Evolutionary conservation across 1,139 yeast genomes (phyloP).

Genomic region (Scheffersomyces illinoinensis): DNA sequence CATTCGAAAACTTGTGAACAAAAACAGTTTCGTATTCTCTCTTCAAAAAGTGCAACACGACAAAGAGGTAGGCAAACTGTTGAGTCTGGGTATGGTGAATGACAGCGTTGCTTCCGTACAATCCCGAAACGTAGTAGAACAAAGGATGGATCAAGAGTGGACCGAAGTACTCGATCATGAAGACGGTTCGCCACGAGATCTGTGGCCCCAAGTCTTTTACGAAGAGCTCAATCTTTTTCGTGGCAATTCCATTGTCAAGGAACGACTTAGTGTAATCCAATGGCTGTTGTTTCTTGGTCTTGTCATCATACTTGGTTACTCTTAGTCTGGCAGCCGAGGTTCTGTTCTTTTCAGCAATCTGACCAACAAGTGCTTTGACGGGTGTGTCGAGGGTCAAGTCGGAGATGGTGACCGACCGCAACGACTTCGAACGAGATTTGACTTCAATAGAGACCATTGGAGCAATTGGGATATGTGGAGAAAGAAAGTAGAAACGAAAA

Average conservation of each 20-base stretch:
- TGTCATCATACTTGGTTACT: slow-evolving; percentile 31
- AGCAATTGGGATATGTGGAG: not conserved
- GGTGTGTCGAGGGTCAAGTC: slow-evolving; percentile 31
- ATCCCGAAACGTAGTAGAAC: slow-evolving; percentile 46
- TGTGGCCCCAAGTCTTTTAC: slow-evolving; percentile 94
- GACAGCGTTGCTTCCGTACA: slow-evolving; percentile 18
- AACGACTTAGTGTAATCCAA: slow-evolving; percentile 33
- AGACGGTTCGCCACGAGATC: slow-evolving; percentile 88
- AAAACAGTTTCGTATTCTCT: slow-evolving; percentile 85
- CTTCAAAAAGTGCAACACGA: slow-evolving; percentile 75
- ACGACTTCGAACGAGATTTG: slow-evolving; percentile 51
- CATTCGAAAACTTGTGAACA: slow-evolving; percentile 80
- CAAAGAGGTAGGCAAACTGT: slow-evolving; percentile 50
- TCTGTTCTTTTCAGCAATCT: slow-evolving; percentile 46
- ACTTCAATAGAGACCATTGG: slow-evolving; percentile 42
- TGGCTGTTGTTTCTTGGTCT: slow-evolving; percentile 32
- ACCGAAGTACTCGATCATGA: slow-evolving; percentile 82
- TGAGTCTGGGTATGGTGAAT: slow-evolving; percentile 52
- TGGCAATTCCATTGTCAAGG: slow-evolving; percentile 29
- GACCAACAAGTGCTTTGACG: slow-evolving; percentile 32
- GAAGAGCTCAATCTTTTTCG: slow-evolving; percentile 36
- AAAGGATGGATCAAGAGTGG: slow-evolving; percentile 81
- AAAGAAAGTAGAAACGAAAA: not conserved
- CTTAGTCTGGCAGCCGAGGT: slow-evolving; percentile 40
- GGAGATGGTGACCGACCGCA: slow-evolving; percentile 42